These are phyloP conservation scores for Leishmania major DNA, from an alignment of 208 protist species.

Conservation along the genomic window DNA sequence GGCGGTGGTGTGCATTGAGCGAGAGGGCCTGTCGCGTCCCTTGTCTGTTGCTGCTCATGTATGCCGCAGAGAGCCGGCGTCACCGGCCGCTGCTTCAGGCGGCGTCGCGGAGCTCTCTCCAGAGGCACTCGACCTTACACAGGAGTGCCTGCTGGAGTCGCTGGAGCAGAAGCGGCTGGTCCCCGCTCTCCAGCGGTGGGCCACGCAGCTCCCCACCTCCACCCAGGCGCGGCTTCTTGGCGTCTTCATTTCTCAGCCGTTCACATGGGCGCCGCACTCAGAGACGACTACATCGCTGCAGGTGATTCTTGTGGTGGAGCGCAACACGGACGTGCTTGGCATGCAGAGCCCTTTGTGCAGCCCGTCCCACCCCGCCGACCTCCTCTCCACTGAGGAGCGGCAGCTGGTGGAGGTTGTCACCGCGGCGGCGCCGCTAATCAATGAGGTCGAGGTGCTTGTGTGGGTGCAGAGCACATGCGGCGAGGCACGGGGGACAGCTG, in stretches of 20 bases:
- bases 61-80: background rate
- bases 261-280: background rate
- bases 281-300: slow-evolving; percentile 27
- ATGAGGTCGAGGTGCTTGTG: slow-evolving; percentile 49
- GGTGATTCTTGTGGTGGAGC: slow-evolving; percentile 53
- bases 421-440: slow-evolving; percentile 52
- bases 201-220: slow-evolving; percentile 39
- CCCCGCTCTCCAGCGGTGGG: slow-evolving; percentile 56
- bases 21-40: background rate
- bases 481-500: background rate
- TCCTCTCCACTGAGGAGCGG: slow-evolving; percentile 73
- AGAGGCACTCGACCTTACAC: background rate
- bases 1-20: background rate
- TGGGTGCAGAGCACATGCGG: slow-evolving; percentile 17
- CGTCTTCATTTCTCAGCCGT: slow-evolving; percentile 61
- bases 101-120: background rate
- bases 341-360: slow-evolving; percentile 65
- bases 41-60: background rate
- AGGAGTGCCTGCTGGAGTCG: slow-evolving; percentile 57
- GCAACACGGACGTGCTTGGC: slow-evolving; percentile 41
- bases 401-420: slow-evolving; percentile 67
- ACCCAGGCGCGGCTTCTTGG: slow-evolving; percentile 43
- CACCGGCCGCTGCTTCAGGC: background rate
- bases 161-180: slow-evolving; percentile 82
- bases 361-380: slow-evolving; percentile 52